Evolutionary conservation across 352 stramenopile genomes (phyloP).

Genomic region (Peronospora belbahrii): DNA sequence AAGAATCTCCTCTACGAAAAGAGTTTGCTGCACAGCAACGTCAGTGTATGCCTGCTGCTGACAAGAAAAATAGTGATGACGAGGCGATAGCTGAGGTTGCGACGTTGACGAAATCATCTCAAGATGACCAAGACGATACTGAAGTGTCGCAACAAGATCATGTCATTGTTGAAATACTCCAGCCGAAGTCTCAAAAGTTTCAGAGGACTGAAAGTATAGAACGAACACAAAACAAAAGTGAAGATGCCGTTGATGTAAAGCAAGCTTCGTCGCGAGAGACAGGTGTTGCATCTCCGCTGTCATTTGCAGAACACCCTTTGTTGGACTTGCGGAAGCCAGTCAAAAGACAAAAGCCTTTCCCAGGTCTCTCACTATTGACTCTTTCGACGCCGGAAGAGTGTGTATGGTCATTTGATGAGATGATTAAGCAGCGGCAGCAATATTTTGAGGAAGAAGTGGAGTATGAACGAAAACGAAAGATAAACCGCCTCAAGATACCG

Average conservation of each 20-base stretch:
- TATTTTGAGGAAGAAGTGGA: conserved; percentile 42
- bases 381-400: conserved; percentile 11
- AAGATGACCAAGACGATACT: conserved; percentile 1
- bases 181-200: background rate
- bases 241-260: conserved; percentile 1
- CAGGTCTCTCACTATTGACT: conserved; percentile 1
- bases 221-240: background rate
- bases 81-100: background rate
- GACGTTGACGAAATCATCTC: background rate
- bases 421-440: conserved; percentile 29
- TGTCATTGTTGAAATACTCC: conserved; percentile 13
- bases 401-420: conserved; percentile 37
- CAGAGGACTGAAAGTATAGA: background rate
- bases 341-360: conserved; percentile 22
- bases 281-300: conserved; percentile 1
- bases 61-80: conserved; percentile 1
- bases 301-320: conserved; percentile 7
- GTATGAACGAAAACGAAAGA: conserved; percentile 25
- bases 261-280: conserved; percentile 3
- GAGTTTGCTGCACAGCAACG: background rate
- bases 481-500: conserved; percentile 27
- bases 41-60: conserved; percentile 1
- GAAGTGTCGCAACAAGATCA: conserved; percentile 6
- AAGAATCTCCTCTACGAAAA: conserved; percentile 1
- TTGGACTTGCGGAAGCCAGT: conserved; percentile 14